Conservation (phyloP, 257 asterid genomes). For the Schizonepeta tenuifolia region DNA sequence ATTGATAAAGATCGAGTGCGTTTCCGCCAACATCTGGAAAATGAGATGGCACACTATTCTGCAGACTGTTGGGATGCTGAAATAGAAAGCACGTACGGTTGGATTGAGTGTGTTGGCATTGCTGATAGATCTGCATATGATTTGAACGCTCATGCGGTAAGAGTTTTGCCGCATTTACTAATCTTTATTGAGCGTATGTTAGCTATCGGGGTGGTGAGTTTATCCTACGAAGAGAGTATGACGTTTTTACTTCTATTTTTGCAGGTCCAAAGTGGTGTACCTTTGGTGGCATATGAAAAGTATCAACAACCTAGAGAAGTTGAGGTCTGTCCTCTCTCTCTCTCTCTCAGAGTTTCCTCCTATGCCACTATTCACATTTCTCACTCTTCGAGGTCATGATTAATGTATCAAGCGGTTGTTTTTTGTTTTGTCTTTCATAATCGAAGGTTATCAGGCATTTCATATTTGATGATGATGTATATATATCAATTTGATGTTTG, state of each 20-base stretch:
- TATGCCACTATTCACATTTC: background rate
- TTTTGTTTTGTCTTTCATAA: background rate
- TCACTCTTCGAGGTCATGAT: conserved; percentile 4
- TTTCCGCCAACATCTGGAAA: conserved; percentile 65
- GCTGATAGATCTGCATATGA: conserved; percentile 80
- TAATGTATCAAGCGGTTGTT: background rate
- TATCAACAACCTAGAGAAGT: conserved; percentile 68
- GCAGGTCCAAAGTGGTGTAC: conserved; percentile 67
- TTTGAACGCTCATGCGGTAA: conserved; percentile 64
- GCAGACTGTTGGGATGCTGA: conserved; percentile 82
- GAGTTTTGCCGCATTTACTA: conserved; percentile 14
- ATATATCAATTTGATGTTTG: background rate
- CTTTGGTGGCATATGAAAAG: conserved; percentile 67
- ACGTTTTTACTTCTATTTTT: background rate
- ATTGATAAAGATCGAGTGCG: conserved; percentile 61
- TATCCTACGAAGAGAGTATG: background rate
- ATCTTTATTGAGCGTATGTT: background rate
- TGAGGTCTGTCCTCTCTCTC: conserved; percentile 50
- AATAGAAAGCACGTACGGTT: conserved; percentile 69
- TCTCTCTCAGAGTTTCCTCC: conserved; percentile 11
- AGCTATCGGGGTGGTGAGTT: background rate
- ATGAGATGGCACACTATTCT: conserved; percentile 83
- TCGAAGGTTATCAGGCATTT: background rate
- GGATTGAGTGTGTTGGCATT: conserved; percentile 78
- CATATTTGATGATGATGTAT: background rate